Conservation (phyloP, 2,329 filamentous ascomycete genomes). For the Colletotrichum siamense region DNA sequence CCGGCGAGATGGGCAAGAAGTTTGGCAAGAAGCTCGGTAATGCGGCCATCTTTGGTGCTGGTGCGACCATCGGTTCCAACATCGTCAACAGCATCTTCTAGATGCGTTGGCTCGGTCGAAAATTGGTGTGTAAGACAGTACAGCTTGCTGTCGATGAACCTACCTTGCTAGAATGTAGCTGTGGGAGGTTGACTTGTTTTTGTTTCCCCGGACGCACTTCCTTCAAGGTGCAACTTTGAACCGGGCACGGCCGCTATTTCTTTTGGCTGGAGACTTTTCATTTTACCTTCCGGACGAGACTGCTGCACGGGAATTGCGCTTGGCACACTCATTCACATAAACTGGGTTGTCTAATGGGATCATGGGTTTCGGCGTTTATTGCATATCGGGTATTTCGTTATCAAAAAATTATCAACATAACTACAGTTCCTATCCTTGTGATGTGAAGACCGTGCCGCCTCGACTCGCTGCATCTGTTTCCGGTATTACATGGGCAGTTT, state of each 20-base stretch:
- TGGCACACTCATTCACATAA: not conserved
- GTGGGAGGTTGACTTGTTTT: not conserved
- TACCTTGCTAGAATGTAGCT: not conserved
- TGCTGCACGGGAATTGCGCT: not conserved
- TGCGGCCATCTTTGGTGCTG: conserved; percentile 87
- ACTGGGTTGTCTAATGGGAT: not conserved
- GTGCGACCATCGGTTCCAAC: conserved; percentile 88
- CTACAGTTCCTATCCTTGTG: not conserved
- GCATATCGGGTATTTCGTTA: not conserved
- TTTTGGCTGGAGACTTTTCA: not conserved
- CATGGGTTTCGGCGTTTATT: not conserved
- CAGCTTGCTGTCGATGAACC: not conserved
- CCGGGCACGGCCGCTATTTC: not conserved
- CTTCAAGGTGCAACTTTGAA: not conserved
- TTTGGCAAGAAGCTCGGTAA: conserved; percentile 90
- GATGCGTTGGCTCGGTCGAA: not conserved
- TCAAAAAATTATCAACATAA: not conserved
- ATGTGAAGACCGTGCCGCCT: not conserved
- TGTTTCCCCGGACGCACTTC: not conserved
- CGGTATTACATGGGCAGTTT: not conserved
- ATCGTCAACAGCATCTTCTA: conserved; percentile 92
- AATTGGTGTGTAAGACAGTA: not conserved
- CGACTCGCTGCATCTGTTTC: not conserved
- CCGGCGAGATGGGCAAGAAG: conserved; percentile 84
- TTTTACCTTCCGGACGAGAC: not conserved